phyloP scores from a whole-genome alignment of 2,329 filamentous ascomycete genomes.

The Coniochaeta pulveracea region DNA sequence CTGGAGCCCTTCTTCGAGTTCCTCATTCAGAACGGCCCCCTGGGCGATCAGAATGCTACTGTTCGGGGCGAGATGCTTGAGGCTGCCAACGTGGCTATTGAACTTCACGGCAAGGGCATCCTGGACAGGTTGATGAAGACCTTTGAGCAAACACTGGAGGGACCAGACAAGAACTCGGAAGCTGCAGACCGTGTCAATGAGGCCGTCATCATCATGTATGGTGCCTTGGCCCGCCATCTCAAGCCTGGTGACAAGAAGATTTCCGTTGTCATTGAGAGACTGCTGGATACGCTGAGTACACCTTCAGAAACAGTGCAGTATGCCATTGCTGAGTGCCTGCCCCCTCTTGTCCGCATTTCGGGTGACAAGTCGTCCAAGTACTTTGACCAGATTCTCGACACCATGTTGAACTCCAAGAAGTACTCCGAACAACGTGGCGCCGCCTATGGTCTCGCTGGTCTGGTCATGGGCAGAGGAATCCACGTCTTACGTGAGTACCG shows the following conservation, averaged over 20 bases:
- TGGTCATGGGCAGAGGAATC: slow-evolving; percentile 82
- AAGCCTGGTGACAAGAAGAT: slow-evolving; percentile 77
- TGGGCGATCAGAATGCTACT: slow-evolving; percentile 68
- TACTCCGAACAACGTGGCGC: slow-evolving; percentile 90
- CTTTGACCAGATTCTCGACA: slow-evolving; percentile 68
- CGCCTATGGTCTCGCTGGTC: slow-evolving; percentile 85
- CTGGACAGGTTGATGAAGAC: slow-evolving; percentile 87
- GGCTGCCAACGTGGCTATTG: slow-evolving; percentile 71
- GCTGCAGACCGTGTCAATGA: slow-evolving; percentile 87
- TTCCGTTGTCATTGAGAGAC: slow-evolving; percentile 74
- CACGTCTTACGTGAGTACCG: slow-evolving; percentile 72
- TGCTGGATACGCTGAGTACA: slow-evolving; percentile 80
- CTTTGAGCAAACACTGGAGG: slow-evolving; percentile 81
- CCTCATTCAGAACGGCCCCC: slow-evolving; percentile 71
- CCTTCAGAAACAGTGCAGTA: slow-evolving; percentile 96
- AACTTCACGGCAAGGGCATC: slow-evolving; percentile 66
- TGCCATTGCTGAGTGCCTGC: slow-evolving; percentile 87
- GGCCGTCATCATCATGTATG: slow-evolving; percentile 95
- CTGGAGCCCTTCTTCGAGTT: slow-evolving; percentile 75
- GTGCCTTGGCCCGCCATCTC: slow-evolving; percentile 81
- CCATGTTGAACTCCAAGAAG: slow-evolving; percentile 75
- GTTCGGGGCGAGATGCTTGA: slow-evolving; percentile 90
- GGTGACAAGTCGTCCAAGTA: slow-evolving; percentile 69
- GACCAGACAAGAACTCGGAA: slow-evolving; percentile 69
- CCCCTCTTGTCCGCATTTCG: slow-evolving; percentile 77